Percentiles rank a stretch among this genome's conserved stretches.
phyloP scores from a whole-genome alignment of 768 basidiomycete genomes.

The Leccinum fibrillosum region DNA sequence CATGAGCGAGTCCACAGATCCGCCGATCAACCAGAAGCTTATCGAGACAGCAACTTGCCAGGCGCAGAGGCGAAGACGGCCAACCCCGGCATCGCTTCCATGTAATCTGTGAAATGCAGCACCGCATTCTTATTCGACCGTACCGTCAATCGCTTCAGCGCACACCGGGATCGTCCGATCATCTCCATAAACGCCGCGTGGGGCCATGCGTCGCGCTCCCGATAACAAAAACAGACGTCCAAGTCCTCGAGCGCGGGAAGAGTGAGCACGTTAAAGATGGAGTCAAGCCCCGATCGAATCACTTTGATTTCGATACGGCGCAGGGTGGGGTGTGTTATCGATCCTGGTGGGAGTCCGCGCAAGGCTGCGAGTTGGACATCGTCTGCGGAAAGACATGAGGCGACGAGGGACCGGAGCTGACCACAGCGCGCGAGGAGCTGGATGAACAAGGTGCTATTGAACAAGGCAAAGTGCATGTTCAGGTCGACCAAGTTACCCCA shows the following conservation, averaged over 20 bases:
- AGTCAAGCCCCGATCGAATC: conserved; percentile 22
- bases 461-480: conserved; percentile 26
- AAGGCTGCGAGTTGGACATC: conserved; percentile 9
- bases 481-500: conserved; percentile 27
- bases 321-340: conserved; percentile 15
- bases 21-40: not conserved
- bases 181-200: conserved; percentile 24
- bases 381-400: conserved; percentile 27
- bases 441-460: conserved; percentile 22
- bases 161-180: conserved; percentile 23
- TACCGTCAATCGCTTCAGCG: conserved; percentile 22
- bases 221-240: conserved; percentile 30
- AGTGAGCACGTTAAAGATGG: conserved; percentile 16
- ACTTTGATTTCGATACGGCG: conserved; percentile 31
- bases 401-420: conserved; percentile 18
- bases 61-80: conserved; percentile 11
- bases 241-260: conserved; percentile 30
- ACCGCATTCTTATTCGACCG: conserved; percentile 22
- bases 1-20: not conserved
- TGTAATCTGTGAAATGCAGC: conserved; percentile 23
- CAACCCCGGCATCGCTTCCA: conserved; percentile 20
- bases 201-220: conserved; percentile 29
- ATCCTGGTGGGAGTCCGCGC: conserved; percentile 6
- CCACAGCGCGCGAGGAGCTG: conserved; percentile 22
- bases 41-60: not conserved